Conservation (phyloP, 352 stramenopile genomes). For the Globisporangium cylindrosporum region DNA sequence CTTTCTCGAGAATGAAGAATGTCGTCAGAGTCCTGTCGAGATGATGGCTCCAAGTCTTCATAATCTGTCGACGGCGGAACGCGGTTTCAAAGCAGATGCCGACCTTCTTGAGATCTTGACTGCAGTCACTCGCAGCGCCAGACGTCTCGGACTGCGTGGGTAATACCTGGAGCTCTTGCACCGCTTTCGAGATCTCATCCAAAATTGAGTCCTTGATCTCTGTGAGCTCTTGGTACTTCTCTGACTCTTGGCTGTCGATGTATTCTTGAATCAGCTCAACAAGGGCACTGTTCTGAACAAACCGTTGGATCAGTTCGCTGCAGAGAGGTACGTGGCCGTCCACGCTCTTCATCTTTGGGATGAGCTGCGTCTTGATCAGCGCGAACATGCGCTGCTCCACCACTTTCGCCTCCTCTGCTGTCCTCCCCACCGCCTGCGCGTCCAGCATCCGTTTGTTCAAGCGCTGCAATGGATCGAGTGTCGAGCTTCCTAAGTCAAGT, state of each 20-base stretch:
- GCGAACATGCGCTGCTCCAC: slow-evolving; percentile 53
- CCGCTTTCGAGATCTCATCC: background rate
- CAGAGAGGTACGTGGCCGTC: slow-evolving; percentile 1
- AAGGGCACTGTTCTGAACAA: background rate
- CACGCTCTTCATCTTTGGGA: slow-evolving; percentile 2
- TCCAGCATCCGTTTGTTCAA: slow-evolving; percentile 41
- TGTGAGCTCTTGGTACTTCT: slow-evolving; percentile 7
- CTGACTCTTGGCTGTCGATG: slow-evolving; percentile 24
- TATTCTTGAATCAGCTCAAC: slow-evolving; percentile 16
- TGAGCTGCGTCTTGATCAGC: slow-evolving; percentile 25
- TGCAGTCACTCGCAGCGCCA: background rate
- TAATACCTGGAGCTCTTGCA: background rate
- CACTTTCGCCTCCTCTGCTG: slow-evolving; percentile 74
- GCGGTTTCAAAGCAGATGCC: background rate
- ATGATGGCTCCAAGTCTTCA: slow-evolving; percentile 1
- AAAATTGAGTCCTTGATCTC: background rate
- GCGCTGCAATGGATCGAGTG: slow-evolving; percentile 50
- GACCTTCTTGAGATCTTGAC: slow-evolving; percentile 6
- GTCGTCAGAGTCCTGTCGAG: slow-evolving; percentile 7
- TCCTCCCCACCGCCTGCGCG: slow-evolving; percentile 41
- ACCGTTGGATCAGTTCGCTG: background rate
- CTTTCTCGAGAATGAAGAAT: slow-evolving; percentile 9
- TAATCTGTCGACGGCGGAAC: slow-evolving; percentile 2
- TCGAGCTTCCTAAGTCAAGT: slow-evolving; percentile 23
- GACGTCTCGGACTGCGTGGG: background rate